These are phyloP conservation scores for Atkinsonella texensis DNA, from an alignment of 2,329 filamentous ascomycete genomes.

Conservation along the genomic window DNA sequence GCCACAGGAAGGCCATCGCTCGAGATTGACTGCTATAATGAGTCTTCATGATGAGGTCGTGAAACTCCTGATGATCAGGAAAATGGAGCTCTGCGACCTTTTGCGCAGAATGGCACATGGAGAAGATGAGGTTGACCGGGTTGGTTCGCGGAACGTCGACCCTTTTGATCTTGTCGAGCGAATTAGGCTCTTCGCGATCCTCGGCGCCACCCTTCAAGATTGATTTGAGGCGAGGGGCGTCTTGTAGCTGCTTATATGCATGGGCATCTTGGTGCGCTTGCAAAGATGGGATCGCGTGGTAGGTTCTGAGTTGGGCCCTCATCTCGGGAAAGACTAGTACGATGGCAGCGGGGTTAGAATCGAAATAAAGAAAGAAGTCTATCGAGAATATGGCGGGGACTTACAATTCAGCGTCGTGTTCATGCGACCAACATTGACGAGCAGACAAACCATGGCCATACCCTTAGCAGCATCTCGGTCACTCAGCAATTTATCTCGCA, in stretches of 20 bases:
- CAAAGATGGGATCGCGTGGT: conserved; percentile 92
- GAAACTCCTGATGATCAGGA: conserved; percentile 74
- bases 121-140: conserved; percentile 92
- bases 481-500: conserved; percentile 90
- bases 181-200: conserved; percentile 71
- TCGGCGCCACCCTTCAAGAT: conserved; percentile 95
- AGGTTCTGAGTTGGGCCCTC: conserved; percentile 93
- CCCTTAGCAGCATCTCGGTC: conserved; percentile 87
- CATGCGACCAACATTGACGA: conserved; percentile 97
- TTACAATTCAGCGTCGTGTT: conserved; percentile 96
- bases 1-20: conserved; percentile 83
- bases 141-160: conserved; percentile 64
- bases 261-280: conserved; percentile 92
- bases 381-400: conserved; percentile 16
- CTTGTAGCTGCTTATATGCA: conserved; percentile 95
- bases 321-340: conserved; percentile 92
- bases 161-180: conserved; percentile 70
- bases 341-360: not conserved
- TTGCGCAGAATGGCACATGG: conserved; percentile 78
- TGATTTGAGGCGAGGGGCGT: conserved; percentile 89
- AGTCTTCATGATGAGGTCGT: conserved; percentile 89
- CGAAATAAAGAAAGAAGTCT: not conserved
- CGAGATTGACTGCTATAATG: conserved; percentile 71
- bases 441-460: conserved; percentile 97
- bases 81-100: conserved; percentile 94